Percentiles rank a stretch among this genome's conserved stretches.
Evolutionary conservation across 306 rosid genomes (phyloP).

Genomic region (Trichosanthes cucumerina): DNA sequence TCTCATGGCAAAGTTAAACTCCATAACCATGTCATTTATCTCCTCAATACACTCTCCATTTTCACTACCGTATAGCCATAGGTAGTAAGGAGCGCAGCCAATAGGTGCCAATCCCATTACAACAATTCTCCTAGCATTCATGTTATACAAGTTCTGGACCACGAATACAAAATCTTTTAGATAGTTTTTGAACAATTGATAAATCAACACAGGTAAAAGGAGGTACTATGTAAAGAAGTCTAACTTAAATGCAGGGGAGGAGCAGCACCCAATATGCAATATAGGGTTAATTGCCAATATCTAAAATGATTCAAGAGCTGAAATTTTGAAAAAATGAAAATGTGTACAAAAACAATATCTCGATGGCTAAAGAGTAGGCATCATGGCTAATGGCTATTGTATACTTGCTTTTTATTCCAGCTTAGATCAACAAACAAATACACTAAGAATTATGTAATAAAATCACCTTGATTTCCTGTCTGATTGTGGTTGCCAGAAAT

Average conservation of each 20-base stretch:
- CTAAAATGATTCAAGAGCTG: background rate
- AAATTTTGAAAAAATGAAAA: background rate
- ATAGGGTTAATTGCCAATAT: background rate
- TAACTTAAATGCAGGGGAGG: background rate
- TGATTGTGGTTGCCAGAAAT: constrained; percentile 52
- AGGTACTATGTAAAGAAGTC: background rate
- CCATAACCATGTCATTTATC: constrained; percentile 68
- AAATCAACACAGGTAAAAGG: background rate
- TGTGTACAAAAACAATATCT: background rate
- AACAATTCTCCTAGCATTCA: constrained; percentile 61
- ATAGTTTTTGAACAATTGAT: background rate
- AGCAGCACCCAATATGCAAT: background rate
- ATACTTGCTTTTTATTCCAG: background rate
- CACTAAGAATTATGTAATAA: background rate
- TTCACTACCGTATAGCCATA: constrained; percentile 45
- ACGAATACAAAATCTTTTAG: constrained; percentile 10
- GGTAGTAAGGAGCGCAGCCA: constrained; percentile 78
- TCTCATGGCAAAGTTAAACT: constrained; percentile 75
- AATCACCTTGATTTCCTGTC: constrained; percentile 50
- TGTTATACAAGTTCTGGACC: constrained; percentile 62
- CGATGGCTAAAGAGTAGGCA: background rate
- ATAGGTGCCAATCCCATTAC: constrained; percentile 82
- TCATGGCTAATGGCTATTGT: background rate
- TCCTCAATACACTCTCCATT: constrained; percentile 64
- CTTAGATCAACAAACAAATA: background rate